phyloP scores from a whole-genome alignment of 441 rosid genomes.

The Monsonia emarginata region DNA sequence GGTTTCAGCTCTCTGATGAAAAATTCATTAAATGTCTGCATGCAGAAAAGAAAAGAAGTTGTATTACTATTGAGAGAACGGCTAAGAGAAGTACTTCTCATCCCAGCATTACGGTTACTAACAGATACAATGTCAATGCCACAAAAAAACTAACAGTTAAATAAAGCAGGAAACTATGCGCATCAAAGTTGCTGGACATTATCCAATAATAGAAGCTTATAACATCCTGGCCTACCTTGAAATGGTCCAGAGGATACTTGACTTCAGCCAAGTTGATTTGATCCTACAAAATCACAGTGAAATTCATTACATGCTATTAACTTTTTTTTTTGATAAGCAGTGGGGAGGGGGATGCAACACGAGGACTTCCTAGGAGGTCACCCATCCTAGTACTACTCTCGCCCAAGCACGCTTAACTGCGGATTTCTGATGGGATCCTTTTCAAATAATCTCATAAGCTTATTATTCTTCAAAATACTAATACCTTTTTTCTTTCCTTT shows the following conservation, averaged over 20 bases:
- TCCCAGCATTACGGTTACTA: neutral
- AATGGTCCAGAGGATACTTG: constrained; percentile 71
- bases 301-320: too few relatives aligned
- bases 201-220: neutral
- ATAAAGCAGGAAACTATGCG: neutral
- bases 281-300: constrained; percentile 44
- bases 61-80: neutral
- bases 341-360: neutral
- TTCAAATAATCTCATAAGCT: too few relatives aligned
- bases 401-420: neutral
- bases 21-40: constrained; percentile 87
- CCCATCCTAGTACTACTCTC: neutral
- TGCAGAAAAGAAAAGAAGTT: constrained; percentile 5
- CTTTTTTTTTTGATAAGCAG: too few relatives aligned
- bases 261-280: constrained; percentile 86
- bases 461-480: too few relatives aligned
- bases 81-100: neutral
- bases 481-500: too few relatives aligned
- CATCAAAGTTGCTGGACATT: neutral
- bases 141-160: neutral
- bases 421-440: neutral
- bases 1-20: constrained; percentile 79
- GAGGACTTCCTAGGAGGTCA: neutral
- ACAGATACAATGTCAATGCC: neutral
- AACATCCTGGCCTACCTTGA: constrained; percentile 42